phyloP scores from a whole-genome alignment of 1,284 basidiomycete species.

The Sporisorium graminicola region DNA sequence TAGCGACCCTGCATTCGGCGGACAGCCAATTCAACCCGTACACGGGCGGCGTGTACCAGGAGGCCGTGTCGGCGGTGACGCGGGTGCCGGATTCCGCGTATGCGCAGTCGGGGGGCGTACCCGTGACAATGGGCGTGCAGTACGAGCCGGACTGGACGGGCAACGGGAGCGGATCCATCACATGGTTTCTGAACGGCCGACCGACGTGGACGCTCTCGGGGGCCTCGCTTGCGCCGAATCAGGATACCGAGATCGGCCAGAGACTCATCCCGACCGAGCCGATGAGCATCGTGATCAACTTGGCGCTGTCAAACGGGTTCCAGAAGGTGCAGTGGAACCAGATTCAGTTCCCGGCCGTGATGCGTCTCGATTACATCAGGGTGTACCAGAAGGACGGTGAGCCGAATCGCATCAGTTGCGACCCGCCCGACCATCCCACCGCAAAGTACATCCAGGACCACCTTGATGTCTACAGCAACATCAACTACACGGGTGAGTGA shows the following conservation, averaged over 20 bases:
- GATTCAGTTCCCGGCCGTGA: conserved; percentile 71
- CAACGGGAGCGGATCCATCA: conserved; percentile 56
- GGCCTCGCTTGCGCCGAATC: conserved; percentile 30
- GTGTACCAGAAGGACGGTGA: conserved; percentile 60
- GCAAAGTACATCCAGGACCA: conserved; percentile 63
- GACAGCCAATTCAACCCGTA: conserved; percentile 55
- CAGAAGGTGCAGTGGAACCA: conserved; percentile 45
- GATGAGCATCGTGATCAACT: conserved; percentile 58
- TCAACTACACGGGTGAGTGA: conserved; percentile 5
- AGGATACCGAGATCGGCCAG: conserved; percentile 50
- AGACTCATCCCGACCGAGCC: conserved; percentile 62
- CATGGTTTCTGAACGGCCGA: conserved; percentile 63
- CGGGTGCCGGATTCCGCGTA: conserved; percentile 57
- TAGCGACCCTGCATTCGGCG: conserved; percentile 18
- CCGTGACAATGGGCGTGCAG: conserved; percentile 61
- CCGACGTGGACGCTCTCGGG: conserved; percentile 59
- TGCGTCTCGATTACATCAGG: conserved; percentile 62
- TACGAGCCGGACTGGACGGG: conserved; percentile 63
- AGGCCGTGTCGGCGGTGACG: conserved; percentile 62
- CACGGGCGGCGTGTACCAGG: conserved; percentile 63
- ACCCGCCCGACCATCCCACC: conserved; percentile 64
- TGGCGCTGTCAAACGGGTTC: conserved; percentile 61
- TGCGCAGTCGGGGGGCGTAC: conserved; percentile 16
- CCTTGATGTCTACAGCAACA: conserved; percentile 63
- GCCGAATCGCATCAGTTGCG: conserved; percentile 50